Base-by-base conservation (phyloP, 768 basidiomycete species). In the Rhizopogon sp. region DNA sequence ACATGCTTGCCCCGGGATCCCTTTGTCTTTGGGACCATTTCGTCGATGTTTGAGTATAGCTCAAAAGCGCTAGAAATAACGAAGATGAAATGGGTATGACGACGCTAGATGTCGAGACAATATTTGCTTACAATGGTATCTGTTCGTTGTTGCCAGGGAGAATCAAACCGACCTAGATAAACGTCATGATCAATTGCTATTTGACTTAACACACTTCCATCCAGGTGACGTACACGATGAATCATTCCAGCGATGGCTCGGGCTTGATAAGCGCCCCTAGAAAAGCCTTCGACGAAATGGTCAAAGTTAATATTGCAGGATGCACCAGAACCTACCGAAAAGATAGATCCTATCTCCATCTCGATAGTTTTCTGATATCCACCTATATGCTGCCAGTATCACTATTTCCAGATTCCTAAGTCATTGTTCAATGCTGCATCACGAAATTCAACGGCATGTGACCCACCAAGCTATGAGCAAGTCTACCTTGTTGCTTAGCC, bases 231-330 rank as follows among this genome's bases (percentile, higher is more conserved):
- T n/a, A 69, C 75, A 51, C 60, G 66, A 2, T 71, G 51, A 2
- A 76, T 74, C 70, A 76, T 72, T 5, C 60, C 68, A 1, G 74
- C 71, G 5, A 77, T 53, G 0, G 56, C 60, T 3, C 75, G 72
- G 1, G 66, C 72, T 66, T 75, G 74, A 56, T 74, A 76, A 5
- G 74, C 75, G 0, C 75, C 75, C 11, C 76, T 70, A 33, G 75
- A 76, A 44, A 76, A 77, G 2, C 75, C 75, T 76, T 39, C 1
- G 39, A 52, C 17, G 39, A 20, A 14, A 43, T 28, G 2, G 25
- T 5, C 0, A 20, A 9, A n/a, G 6, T 2, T 11, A 20, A 28
- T 33, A 29, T 25, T 49, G 16, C 3, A 25, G 41, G 5, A 29
- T 5, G 20, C 22, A 17, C 33, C 6, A 28, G 16, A 28, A 51